Evolutionary conservation across 805 yeast species (phyloP).

Genomic region (Wickerhamia fluorescens): DNA sequence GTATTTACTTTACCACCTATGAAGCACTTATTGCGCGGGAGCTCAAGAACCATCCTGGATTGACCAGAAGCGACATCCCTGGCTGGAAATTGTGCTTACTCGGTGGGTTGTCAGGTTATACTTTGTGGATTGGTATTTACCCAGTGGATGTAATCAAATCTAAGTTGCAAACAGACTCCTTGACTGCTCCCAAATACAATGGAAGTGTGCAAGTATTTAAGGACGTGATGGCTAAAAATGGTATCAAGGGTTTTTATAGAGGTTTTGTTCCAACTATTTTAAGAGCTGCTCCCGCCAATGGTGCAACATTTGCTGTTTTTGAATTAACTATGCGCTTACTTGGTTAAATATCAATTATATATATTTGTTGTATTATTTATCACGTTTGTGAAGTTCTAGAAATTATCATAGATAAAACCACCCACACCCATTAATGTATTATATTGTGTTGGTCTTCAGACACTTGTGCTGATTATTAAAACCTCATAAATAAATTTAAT

Average conservation of each 20-base stretch:
- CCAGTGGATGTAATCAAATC: conserved; percentile 93
- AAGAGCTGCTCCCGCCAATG: conserved; percentile 98
- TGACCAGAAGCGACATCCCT: conserved; percentile 67
- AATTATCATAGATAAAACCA: too few species aligned
- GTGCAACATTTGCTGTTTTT: conserved; percentile 91
- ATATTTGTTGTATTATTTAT: too few species aligned
- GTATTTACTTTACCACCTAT: conserved; percentile 83
- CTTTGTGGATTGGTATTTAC: conserved; percentile 78
- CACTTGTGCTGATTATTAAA: too few species aligned
- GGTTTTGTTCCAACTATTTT: conserved; percentile 90
- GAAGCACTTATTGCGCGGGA: conserved; percentile 79
- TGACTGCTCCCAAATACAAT: conserved; percentile 51
- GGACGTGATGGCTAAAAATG: conserved; percentile 48
- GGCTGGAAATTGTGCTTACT: conserved; percentile 79
- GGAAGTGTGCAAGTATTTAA: conserved; percentile 53
- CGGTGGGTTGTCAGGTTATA: conserved; percentile 89
- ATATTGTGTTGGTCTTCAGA: too few species aligned
- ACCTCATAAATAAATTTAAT: too few species aligned
- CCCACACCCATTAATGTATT: too few species aligned
- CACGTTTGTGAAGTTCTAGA: too few species aligned
- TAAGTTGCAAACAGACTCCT: conserved; percentile 63
- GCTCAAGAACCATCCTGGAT: conserved; percentile 32
- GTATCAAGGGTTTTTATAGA: conserved; percentile 73
- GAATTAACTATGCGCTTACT: conserved; percentile 77
- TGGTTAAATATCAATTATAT: conserved; percentile 13